These are phyloP conservation scores for Coccomyxa subellipsoidea DNA, from an alignment of 163 green algal species.

Conservation along the genomic window DNA sequence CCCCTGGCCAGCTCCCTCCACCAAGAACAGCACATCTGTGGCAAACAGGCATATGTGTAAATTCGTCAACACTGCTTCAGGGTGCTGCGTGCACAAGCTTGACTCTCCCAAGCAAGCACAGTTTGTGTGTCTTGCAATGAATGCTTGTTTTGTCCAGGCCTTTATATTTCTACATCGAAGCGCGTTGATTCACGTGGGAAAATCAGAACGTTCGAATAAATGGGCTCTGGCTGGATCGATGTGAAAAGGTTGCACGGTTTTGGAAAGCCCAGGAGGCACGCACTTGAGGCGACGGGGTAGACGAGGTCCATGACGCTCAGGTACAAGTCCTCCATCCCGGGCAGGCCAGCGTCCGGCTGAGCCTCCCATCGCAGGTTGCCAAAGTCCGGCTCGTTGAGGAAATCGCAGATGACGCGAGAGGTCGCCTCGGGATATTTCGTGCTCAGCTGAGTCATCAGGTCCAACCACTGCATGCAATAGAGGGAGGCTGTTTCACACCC, in stretches of 20 bases:
- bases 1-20: slow-evolving; percentile 25
- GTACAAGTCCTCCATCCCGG: slow-evolving; percentile 29
- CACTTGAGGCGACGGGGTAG: slow-evolving; percentile 18
- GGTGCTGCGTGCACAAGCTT: too few relatives aligned
- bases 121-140: too few relatives aligned
- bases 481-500: too few relatives aligned
- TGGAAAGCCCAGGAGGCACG: background rate
- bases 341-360: slow-evolving; percentile 6
- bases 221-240: too few relatives aligned
- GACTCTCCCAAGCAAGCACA: too few relatives aligned
- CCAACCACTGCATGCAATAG: slow-evolving; percentile 13
- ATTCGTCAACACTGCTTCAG: too few relatives aligned
- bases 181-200: too few relatives aligned
- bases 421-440: slow-evolving; percentile 11
- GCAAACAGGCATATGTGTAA: background rate
- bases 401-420: slow-evolving; percentile 17
- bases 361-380: slow-evolving; percentile 18
- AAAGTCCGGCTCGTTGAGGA: slow-evolving; percentile 44
- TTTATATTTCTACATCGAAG: too few relatives aligned
- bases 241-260: too few relatives aligned
- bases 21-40: slow-evolving; percentile 25
- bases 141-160: too few relatives aligned
- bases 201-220: too few relatives aligned
- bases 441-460: slow-evolving; percentile 19
- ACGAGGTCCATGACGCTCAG: slow-evolving; percentile 42